Evolutionary conservation across 1,139 yeast genomes (phyloP), one percentile per base, ranked within the genome.

Genomic region (Candida buenavistaensis): DNA sequence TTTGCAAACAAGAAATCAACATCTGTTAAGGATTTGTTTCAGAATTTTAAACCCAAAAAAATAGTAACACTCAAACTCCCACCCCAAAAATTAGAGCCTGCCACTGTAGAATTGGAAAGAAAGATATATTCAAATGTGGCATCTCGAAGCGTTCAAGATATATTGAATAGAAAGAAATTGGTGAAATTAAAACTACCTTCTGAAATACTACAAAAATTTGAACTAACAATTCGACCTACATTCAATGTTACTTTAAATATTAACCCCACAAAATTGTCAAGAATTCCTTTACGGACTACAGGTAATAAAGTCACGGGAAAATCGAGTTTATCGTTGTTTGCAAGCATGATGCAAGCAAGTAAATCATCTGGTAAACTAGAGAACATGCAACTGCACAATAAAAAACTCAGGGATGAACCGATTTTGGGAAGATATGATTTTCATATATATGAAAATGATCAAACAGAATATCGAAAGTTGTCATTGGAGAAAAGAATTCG

Each of bases 211-310:
- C 30, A 14, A 12, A 14, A 11, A 23, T 23, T 16, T 14, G n/a
- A n/a, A n/a, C n/a, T n/a, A n/a, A n/a, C n/a, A n/a, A n/a, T n/a
- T n/a, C n/a, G n/a, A n/a, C n/a, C n/a, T n/a, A n/a, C n/a, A n/a
- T n/a, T n/a, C n/a, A 30, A 24, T 20, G n/a, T 20, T 20, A 56
- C 60, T 0, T 48, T 68, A 10, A 57, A 55, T 32, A 35, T 67
- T 3, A 46, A 51, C 27, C 48, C 63, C 3, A 47, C 35, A 1
- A 51, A 47, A 4, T 50, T 68, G 28, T 45, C 48, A n/a, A 54
- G 54, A 23, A 54, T 63, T 34, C 68, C 71, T 1, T 51, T 65
- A 14, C 55, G 53, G 33, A 52, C 67, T 1, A 52, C 51, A 39
- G 65, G 64, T 3, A 56, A 45, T 15, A 28, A 14, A 5, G 22